Percentiles rank a stretch among this genome's conserved stretches.
Evolutionary conservation across 768 basidiomycete species (phyloP).

Genomic region (Lactarius quietus): DNA sequence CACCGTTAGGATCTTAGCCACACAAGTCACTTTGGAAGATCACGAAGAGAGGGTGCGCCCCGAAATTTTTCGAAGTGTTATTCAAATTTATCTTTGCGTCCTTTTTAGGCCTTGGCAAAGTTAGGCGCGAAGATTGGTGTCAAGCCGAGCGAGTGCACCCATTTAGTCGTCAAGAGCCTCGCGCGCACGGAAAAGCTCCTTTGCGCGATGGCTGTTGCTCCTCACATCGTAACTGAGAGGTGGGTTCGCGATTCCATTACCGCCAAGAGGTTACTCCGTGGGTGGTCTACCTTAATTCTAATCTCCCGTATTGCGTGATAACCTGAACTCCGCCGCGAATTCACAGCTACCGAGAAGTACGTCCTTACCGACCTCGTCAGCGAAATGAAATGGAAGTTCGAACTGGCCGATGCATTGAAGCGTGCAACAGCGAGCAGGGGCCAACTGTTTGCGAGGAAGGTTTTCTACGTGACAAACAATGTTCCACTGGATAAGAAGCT

Average conservation of each 20-base stretch:
- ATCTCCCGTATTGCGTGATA: background rate
- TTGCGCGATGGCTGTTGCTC: slow-evolving; percentile 61
- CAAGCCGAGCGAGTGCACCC: slow-evolving; percentile 67
- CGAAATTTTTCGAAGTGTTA: background rate
- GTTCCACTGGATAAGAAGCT: slow-evolving; percentile 56
- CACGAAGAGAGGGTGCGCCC: slow-evolving; percentile 54
- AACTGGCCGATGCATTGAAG: slow-evolving; percentile 54
- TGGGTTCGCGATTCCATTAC: slow-evolving; percentile 67
- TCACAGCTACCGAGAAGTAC: slow-evolving; percentile 60
- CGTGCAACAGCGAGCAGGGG: slow-evolving; percentile 52
- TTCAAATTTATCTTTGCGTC: background rate
- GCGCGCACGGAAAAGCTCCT: slow-evolving; percentile 88
- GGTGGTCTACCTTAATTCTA: slow-evolving; percentile 31
- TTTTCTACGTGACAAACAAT: slow-evolving; percentile 72
- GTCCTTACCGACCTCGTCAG: slow-evolving; percentile 54
- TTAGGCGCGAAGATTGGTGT: slow-evolving; percentile 65
- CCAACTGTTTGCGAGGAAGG: slow-evolving; percentile 58
- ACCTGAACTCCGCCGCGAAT: background rate
- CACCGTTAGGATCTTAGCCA: slow-evolving; percentile 58
- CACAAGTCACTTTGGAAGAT: slow-evolving; percentile 56
- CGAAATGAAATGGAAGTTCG: slow-evolving; percentile 67
- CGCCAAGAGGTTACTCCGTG: slow-evolving; percentile 59
- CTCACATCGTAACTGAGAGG: slow-evolving; percentile 56
- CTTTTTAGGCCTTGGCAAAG: slow-evolving; percentile 50
- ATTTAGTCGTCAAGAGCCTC: slow-evolving; percentile 65